Evolutionary conservation across 495 filamentous ascomycete genomes (phyloP), one percentile per base, ranked within the genome.

Genomic region (Polyplosphaeria fusca): DNA sequence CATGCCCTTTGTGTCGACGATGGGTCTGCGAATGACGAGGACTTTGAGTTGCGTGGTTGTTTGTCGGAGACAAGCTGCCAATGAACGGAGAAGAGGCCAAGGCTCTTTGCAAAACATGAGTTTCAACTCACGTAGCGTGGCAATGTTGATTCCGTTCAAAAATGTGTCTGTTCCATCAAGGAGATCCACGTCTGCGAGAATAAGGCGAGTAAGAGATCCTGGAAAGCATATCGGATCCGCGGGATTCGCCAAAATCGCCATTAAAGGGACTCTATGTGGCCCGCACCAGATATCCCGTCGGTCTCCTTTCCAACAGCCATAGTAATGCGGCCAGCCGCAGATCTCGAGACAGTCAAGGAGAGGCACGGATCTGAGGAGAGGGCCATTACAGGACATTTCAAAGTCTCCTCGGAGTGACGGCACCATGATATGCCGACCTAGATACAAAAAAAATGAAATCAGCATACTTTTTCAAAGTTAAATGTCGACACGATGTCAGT

Each of bases 261-360:
- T 41, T 23, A 22, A 42, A 52, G n/a, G 35, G 19, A 52, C 16
- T 22, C 13, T 30, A 38, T 45, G 14, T 35, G 14, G 30, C 7
- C 30, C 30, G 30, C 30, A 35, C n/a, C n/a, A n/a, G n/a, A n/a
- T n/a, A n/a, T n/a, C n/a, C n/a, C n/a, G n/a, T n/a, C n/a, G n/a
- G n/a, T n/a, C n/a, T n/a, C n/a, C 48, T 30, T 40, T 41, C 32
- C 32, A 19, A 19, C 5, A 5, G 18, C 9, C 9, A 11, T 19
- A 41, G 48, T 19, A 24, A 16, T 41, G 23, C 20, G n/a, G 48
- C 48, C 16, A 43, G 24, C 51, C 51, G 26, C 37, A 44, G 18
- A 54, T 54, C 51, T 54, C 51, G n/a, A 54, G 51, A 30, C 24
- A 41, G 22, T 25, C 40, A 23, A 54, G 51, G 24, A 44, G 39